Conservation (phyloP, 2,329 filamentous ascomycete genomes). For the Erysiphe pulchra region DNA sequence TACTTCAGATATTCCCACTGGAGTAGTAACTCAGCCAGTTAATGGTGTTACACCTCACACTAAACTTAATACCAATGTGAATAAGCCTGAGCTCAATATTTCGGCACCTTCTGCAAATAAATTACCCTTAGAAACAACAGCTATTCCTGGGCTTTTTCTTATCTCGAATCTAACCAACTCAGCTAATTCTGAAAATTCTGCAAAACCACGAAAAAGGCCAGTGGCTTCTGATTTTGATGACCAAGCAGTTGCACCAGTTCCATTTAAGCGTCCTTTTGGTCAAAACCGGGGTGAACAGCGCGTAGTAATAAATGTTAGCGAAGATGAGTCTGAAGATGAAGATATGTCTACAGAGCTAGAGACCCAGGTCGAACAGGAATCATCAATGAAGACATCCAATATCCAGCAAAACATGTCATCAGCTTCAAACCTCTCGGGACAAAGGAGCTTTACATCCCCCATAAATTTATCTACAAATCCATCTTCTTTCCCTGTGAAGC, state of each 20-base stretch:
- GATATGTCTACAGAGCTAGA: conserved; percentile 40
- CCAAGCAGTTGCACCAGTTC: conserved; percentile 13
- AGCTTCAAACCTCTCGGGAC: not conserved
- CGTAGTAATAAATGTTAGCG: conserved; percentile 68
- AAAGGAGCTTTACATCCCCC: conserved; percentile 9
- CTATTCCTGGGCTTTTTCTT: conserved; percentile 12
- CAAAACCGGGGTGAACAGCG: conserved; percentile 30
- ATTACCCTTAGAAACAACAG: conserved; percentile 1
- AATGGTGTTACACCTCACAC: not conserved
- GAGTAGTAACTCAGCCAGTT: no score
- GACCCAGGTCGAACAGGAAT: conserved; percentile 23
- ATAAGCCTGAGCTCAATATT: not conserved
- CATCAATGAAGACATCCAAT: conserved; percentile 7
- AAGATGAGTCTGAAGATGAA: conserved; percentile 33
- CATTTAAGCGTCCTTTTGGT: conserved; percentile 31
- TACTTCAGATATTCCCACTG: not conserved
- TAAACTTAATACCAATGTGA: not conserved
- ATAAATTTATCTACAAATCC: conserved; percentile 5
- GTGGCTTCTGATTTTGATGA: conserved; percentile 47
- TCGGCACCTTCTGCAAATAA: not conserved
- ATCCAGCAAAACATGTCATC: conserved; percentile 18
- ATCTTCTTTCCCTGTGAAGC: conserved; percentile 3
- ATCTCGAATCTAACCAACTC: conserved; percentile 4
- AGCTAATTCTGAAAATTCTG: not conserved
- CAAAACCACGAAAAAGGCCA: conserved; percentile 25